Conservation (phyloP, 1,284 basidiomycete genomes). For the Neolentinus lepideus region DNA sequence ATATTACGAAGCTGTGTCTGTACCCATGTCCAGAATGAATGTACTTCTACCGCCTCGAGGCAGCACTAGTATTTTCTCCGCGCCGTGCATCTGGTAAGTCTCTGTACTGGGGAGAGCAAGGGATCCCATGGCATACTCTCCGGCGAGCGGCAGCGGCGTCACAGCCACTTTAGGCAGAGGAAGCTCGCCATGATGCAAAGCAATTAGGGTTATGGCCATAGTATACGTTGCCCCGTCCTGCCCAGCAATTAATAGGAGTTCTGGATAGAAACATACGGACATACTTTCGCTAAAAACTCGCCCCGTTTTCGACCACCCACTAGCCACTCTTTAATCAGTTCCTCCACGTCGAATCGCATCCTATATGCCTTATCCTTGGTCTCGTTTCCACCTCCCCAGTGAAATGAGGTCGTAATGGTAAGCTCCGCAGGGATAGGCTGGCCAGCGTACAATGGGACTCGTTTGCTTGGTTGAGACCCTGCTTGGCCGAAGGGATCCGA, state of each 20-base stretch:
- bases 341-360: conserved; percentile 73
- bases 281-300: conserved; percentile 63
- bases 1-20: conserved; percentile 8
- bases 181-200: conserved; percentile 72
- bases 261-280: conserved; percentile 10
- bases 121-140: conserved; percentile 47
- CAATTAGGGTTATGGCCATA: conserved; percentile 64
- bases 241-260: conserved; percentile 7
- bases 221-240: conserved; percentile 54
- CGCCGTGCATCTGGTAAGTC: conserved; percentile 71
- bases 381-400: conserved; percentile 54
- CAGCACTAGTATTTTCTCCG: conserved; percentile 64
- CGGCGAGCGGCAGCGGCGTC: conserved; percentile 44
- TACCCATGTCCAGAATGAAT: conserved; percentile 68
- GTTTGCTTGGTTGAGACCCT: conserved; percentile 15
- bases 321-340: conserved; percentile 73
- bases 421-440: conserved; percentile 66
- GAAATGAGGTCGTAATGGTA: conserved; percentile 61
- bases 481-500: conserved; percentile 22
- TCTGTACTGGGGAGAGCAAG: conserved; percentile 56
- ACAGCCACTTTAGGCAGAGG: conserved; percentile 64
- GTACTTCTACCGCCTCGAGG: conserved; percentile 76
- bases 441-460: conserved; percentile 61
- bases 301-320: conserved; percentile 76
- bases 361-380: conserved; percentile 36